These are phyloP conservation scores for Kwoniella sp. DNA, from an alignment of 768 basidiomycete species.

Conservation along the genomic window DNA sequence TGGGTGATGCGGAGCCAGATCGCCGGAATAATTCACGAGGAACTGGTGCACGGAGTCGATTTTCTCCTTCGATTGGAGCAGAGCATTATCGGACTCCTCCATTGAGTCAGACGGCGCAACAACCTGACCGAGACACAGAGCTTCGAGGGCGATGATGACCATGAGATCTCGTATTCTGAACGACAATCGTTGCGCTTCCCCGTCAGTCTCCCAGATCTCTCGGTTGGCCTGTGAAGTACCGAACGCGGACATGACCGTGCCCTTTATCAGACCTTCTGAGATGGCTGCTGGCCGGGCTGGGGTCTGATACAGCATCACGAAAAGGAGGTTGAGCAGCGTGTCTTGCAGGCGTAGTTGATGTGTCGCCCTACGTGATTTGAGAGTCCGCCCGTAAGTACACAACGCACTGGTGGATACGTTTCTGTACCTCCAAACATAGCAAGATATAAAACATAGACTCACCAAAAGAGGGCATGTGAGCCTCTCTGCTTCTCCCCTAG, in stretches of 20 bases:
- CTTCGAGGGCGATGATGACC: constrained; percentile 41
- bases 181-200: constrained; percentile 43
- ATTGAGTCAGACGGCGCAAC: constrained; percentile 30
- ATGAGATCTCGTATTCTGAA: constrained; percentile 37
- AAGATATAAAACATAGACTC: constrained; percentile 9
- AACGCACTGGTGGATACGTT: not conserved
- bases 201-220: constrained; percentile 51
- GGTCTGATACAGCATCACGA: constrained; percentile 81
- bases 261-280: constrained; percentile 44
- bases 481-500: constrained; percentile 52
- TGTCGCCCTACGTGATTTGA: constrained; percentile 58
- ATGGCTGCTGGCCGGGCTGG: constrained; percentile 54
- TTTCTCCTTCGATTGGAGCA: constrained; percentile 56
- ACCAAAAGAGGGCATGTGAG: constrained; percentile 38
- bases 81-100: constrained; percentile 18
- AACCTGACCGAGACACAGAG: constrained; percentile 31
- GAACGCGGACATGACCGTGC: constrained; percentile 39
- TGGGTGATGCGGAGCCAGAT: constrained; percentile 56
- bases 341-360: constrained; percentile 66
- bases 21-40: constrained; percentile 63
- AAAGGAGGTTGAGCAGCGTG: constrained; percentile 78
- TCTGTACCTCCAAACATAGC: constrained; percentile 53
- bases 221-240: constrained; percentile 44
- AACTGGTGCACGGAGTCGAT: constrained; percentile 59
- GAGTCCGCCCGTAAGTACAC: not conserved